phyloP scores from a whole-genome alignment of 2,329 filamentous ascomycete species.

The Colletotrichum sp. region DNA sequence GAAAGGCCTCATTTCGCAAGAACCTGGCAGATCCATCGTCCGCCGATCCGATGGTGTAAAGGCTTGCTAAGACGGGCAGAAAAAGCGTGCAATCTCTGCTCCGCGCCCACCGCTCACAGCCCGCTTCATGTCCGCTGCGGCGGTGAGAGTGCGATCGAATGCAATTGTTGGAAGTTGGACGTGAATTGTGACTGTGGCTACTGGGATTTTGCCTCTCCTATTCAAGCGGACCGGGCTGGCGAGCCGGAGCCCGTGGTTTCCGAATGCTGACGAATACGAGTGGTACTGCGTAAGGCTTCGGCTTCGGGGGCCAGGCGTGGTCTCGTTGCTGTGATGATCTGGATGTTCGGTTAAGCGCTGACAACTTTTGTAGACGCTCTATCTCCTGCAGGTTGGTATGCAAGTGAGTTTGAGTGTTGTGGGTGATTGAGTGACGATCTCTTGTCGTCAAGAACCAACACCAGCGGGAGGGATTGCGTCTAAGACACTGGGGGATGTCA shows the following conservation, averaged over 20 bases:
- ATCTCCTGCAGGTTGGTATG: not conserved
- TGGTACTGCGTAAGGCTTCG: not conserved
- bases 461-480: not conserved
- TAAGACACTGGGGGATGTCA: not conserved
- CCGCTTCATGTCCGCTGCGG: not conserved
- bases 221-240: not conserved
- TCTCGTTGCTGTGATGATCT: not conserved
- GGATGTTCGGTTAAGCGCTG: not conserved
- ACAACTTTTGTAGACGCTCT: not conserved
- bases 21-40: not conserved
- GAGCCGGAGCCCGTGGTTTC: not conserved
- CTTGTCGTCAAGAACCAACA: not conserved
- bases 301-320: not conserved
- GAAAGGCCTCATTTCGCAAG: not conserved
- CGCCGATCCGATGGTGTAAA: not conserved
- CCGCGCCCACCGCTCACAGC: not conserved
- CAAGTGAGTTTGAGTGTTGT: not conserved
- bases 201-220: not conserved
- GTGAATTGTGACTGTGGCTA: not conserved
- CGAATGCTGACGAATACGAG: not conserved
- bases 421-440: not conserved
- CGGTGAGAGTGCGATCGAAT: not conserved
- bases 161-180: not conserved
- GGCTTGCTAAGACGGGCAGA: not conserved
- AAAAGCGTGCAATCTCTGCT: not conserved